Conservation (phyloP, 2,329 filamentous ascomycete genomes). For the Didymella pinodella region DNA sequence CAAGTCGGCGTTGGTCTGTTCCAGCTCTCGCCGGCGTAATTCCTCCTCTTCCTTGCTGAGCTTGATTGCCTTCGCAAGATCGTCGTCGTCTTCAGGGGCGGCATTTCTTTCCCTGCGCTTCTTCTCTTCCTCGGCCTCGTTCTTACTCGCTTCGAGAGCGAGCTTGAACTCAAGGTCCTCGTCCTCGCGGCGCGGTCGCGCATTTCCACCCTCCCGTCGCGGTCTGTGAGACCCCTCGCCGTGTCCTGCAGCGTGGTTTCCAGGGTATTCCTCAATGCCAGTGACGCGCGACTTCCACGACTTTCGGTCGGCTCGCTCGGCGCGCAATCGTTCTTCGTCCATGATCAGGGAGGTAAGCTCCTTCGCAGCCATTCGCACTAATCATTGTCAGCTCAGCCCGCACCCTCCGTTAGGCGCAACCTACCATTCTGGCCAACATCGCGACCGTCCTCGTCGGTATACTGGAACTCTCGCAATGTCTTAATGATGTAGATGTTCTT, state of each 20-base stretch:
- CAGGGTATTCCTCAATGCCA: conserved; percentile 83
- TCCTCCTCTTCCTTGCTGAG: conserved; percentile 96
- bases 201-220: conserved; percentile 43
- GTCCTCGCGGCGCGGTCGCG: conserved; percentile 67
- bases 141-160: conserved; percentile 93
- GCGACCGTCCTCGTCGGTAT: conserved; percentile 91
- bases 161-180: conserved; percentile 85
- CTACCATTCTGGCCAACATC: conserved; percentile 97
- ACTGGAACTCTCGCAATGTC: conserved; percentile 95
- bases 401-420: conserved; percentile 35
- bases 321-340: conserved; percentile 90
- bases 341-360: conserved; percentile 90
- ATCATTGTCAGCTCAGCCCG: conserved; percentile 26
- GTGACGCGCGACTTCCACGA: conserved; percentile 97
- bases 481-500: conserved; percentile 99
- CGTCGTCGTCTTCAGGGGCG: conserved; percentile 71
- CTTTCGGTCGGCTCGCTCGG: conserved; percentile 88
- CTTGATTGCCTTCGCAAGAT: conserved; percentile 92
- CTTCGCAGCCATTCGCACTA: conserved; percentile 94
- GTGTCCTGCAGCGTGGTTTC: conserved; percentile 42
- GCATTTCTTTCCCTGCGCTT: conserved; percentile 69
- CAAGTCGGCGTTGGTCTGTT: conserved; percentile 82
- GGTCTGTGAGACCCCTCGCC: conserved; percentile 51
- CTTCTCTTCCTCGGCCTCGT: conserved; percentile 89
- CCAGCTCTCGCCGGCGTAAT: conserved; percentile 80